Conservation (phyloP, 257 asterid species). For the Eustoma russellianum region DNA sequence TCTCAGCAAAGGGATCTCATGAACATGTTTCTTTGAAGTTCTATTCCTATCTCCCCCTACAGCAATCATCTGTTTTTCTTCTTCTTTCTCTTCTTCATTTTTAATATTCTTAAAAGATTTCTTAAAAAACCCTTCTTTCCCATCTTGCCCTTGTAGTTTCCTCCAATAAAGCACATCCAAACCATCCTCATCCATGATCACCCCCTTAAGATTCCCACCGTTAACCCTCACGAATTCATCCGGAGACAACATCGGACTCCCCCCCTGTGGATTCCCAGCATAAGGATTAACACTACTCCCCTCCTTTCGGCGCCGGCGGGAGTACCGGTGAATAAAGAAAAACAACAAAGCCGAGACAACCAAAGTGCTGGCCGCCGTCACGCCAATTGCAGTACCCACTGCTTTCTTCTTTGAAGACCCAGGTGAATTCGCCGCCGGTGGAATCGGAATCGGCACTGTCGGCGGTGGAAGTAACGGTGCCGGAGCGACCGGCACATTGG, state of each 20-base stretch:
- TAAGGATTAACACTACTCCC: conserved; percentile 13
- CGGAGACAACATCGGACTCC: conserved; percentile 14
- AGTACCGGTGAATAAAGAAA: conserved; percentile 25
- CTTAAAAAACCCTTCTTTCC: conserved; percentile 34
- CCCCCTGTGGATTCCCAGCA: neutral
- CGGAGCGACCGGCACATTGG: conserved; percentile 2
- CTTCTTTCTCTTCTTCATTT: conserved; percentile 31
- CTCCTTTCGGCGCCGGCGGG: conserved; percentile 24
- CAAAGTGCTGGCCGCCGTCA: conserved; percentile 48
- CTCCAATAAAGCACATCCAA: conserved; percentile 91
- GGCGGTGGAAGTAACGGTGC: conserved; percentile 8
- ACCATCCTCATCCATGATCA: conserved; percentile 86
- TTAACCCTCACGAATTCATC: conserved; percentile 34
- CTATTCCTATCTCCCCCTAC: conserved; percentile 11
- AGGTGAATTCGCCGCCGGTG: conserved; percentile 10
- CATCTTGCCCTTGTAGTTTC: conserved; percentile 39
- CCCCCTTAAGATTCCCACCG: conserved; percentile 69
- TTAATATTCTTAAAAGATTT: conserved; percentile 28
- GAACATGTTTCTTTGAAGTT: conserved; percentile 29
- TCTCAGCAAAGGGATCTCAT: conserved; percentile 54
- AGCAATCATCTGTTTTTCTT: conserved; percentile 38
- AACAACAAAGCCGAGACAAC: conserved; percentile 35
- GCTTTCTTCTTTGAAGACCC: conserved; percentile 34
- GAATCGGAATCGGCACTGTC: conserved; percentile 16
- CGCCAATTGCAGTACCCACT: conserved; percentile 61